phyloP scores from a whole-genome alignment of 2,329 filamentous ascomycete genomes.

The Fusarium papillatum region DNA sequence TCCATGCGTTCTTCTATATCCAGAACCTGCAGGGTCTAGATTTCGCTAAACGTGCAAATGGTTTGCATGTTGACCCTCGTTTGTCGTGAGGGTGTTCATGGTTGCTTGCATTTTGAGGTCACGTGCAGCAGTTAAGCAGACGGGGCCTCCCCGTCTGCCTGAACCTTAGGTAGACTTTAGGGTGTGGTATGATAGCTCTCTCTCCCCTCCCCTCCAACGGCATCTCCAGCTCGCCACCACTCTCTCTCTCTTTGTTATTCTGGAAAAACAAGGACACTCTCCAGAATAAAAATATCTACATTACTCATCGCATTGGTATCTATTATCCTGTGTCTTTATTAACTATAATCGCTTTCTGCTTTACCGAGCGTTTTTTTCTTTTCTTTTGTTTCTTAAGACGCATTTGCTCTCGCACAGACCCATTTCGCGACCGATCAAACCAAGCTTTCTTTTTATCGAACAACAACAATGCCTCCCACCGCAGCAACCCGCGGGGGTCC shows the following conservation, averaged over 20 bases:
- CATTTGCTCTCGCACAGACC: not conserved
- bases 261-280: not conserved
- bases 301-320: not conserved
- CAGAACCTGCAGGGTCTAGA: not conserved
- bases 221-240: not conserved
- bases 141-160: not conserved
- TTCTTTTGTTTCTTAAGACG: not conserved
- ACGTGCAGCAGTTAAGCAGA: not conserved
- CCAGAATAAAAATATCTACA: not conserved
- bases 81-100: not conserved
- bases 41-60: not conserved
- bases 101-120: not conserved
- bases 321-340: not conserved
- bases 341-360: not conserved
- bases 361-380: not conserved
- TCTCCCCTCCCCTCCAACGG: not conserved
- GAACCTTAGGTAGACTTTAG: not conserved
- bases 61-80: not conserved
- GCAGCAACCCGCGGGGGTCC: slow-evolving; percentile 48
- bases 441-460: not conserved
- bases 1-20: not conserved
- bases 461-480: slow-evolving; percentile 42
- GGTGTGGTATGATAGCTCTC: not conserved
- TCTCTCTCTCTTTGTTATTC: not conserved
- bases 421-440: not conserved